phyloP scores from a whole-genome alignment of 139 green algal genomes.

The Nannochloris sp. region DNA sequence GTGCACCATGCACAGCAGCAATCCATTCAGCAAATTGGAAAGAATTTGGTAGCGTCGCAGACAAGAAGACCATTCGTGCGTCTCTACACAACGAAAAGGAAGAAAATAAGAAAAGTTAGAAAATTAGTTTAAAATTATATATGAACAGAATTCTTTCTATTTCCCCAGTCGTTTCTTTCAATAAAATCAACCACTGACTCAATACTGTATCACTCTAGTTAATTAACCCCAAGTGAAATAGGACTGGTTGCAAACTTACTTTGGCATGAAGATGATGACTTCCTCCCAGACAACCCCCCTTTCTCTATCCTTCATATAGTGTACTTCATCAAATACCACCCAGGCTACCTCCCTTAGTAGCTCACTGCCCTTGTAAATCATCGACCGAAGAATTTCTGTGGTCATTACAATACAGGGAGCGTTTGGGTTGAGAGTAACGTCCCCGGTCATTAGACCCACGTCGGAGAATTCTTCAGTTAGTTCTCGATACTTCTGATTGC shows the following conservation, averaged over 20 bases:
- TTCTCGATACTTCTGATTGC: conserved; percentile 97
- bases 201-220: too few relatives aligned
- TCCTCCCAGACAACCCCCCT: conserved; percentile 99
- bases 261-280: conserved; percentile 91
- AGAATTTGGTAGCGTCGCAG: conserved; percentile 91
- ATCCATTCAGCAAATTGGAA: conserved; percentile 93
- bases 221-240: too few relatives aligned
- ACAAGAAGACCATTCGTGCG: conserved; percentile 64
- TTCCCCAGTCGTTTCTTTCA: too few relatives aligned
- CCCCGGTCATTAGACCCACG: conserved; percentile 74
- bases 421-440: conserved; percentile 86
- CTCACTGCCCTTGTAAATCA: conserved; percentile 84
- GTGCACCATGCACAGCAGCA: conserved; percentile 63
- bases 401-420: conserved; percentile 96
- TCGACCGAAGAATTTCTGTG: conserved; percentile 93
- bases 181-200: too few relatives aligned
- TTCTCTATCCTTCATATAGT: conserved; percentile 88
- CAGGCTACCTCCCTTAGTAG: conserved; percentile 83
- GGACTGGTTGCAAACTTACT: too few relatives aligned
- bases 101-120: neutral
- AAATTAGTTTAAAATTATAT: conserved; percentile 29
- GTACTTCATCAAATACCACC: conserved; percentile 98
- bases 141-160: too few relatives aligned
- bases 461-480: conserved; percentile 78
- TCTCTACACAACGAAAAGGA: neutral